Percentiles rank a stretch among this genome's conserved stretches.
phyloP scores from a whole-genome alignment of 129 eudicot genomes.

The Flaveria robusta region DNA sequence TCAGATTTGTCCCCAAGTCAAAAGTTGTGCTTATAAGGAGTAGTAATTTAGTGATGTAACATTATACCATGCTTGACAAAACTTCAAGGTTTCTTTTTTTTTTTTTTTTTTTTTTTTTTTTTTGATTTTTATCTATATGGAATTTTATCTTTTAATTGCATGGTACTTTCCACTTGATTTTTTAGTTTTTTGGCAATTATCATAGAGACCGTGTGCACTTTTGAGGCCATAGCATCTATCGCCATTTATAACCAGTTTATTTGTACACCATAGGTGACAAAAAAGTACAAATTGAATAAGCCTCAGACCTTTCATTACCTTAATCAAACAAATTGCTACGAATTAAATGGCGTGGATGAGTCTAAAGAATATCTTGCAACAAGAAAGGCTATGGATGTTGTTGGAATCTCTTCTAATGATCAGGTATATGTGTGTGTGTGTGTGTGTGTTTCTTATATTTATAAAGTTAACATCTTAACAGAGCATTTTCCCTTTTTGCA shows the following conservation, averaged over 20 bases:
- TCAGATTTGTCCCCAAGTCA: neutral
- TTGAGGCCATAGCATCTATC: slow-evolving; percentile 16
- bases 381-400: slow-evolving; percentile 91
- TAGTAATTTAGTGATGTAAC: neutral
- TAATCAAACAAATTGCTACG: slow-evolving; percentile 73
- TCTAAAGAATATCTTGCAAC: slow-evolving; percentile 72
- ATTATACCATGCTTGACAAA: neutral
- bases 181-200: slow-evolving; percentile 1
- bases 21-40: neutral
- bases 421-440: slow-evolving; percentile 58
- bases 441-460: neutral
- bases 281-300: slow-evolving; percentile 67
- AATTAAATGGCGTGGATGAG: slow-evolving; percentile 66
- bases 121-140: neutral
- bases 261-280: slow-evolving; percentile 43
- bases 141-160: neutral
- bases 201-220: neutral
- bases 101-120: too few species aligned
- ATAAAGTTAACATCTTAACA: neutral
- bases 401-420: slow-evolving; percentile 73
- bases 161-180: neutral
- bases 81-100: too few species aligned
- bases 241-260: slow-evolving; percentile 5
- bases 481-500: slow-evolving; percentile 31
- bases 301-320: slow-evolving; percentile 77